A percentile compares a stretch with the other conserved stretches of the same genome.
Conservation (phyloP, 352 stramenopile species). For the Globisporangium perplexum region DNA sequence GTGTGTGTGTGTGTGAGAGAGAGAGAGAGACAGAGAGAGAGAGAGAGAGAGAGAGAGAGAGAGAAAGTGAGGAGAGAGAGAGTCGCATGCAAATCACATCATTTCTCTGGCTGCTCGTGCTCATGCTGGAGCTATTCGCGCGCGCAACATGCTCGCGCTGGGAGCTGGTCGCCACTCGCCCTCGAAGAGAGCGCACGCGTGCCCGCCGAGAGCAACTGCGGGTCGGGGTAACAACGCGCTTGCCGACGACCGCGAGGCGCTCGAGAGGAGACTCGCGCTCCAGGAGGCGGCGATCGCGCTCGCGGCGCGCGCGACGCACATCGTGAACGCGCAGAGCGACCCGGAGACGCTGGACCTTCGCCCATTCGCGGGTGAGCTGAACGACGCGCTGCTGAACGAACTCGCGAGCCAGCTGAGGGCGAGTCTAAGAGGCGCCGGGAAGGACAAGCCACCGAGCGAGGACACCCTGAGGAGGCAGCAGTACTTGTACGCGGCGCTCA, state of each 20-base stretch:
- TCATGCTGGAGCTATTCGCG: background rate
- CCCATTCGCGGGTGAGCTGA: constrained; percentile 33
- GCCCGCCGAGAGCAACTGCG: background rate
- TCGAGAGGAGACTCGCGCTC: constrained; percentile 25
- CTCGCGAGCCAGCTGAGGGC: constrained; percentile 43
- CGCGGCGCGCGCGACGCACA: constrained; percentile 35
- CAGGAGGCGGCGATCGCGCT: constrained; percentile 33
- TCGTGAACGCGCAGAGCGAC: constrained; percentile 42
- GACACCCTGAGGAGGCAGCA: constrained; percentile 8
- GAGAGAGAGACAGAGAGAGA: no score
- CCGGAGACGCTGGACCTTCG: constrained; percentile 55
- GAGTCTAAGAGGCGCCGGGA: constrained; percentile 18
- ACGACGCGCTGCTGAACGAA: constrained; percentile 56
- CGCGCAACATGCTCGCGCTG: no score
- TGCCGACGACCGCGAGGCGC: constrained; percentile 25
- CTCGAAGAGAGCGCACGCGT: background rate
- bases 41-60: no score
- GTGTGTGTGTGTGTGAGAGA: no score
- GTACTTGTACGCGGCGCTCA: constrained; percentile 31
- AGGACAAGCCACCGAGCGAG: background rate
- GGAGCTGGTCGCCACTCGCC: background rate
- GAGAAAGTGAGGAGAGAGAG: background rate
- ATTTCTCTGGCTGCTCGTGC: no score
- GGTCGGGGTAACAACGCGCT: constrained; percentile 27
- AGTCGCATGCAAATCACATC: background rate